phyloP scores from a whole-genome alignment of 148 eudicot species.

The Gaultheria prostrata region DNA sequence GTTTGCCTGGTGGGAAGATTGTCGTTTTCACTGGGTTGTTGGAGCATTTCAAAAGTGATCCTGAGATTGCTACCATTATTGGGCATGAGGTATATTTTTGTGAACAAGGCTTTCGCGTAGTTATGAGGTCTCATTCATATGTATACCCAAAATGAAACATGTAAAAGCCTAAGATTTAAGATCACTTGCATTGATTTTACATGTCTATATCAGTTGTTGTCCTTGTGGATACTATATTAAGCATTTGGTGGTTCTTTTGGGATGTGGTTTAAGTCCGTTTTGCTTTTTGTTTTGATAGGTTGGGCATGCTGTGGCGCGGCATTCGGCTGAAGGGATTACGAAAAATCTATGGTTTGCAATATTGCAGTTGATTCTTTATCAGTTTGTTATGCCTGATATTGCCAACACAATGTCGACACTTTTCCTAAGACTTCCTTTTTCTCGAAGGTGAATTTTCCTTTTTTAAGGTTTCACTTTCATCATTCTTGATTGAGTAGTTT shows the following conservation, averaged over 20 bases:
- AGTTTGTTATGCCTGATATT: conserved; percentile 72
- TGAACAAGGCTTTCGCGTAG: background rate
- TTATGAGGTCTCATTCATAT: background rate
- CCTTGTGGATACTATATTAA: background rate
- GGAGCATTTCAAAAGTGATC: conserved; percentile 59
- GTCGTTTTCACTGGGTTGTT: conserved; percentile 89
- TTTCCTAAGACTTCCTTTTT: conserved; percentile 72
- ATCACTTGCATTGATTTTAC: background rate
- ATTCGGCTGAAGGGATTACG: conserved; percentile 71
- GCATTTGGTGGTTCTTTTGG: background rate
- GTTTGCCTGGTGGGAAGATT: conserved; percentile 95
- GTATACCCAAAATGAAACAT: background rate
- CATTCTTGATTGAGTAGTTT: background rate
- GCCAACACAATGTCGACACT: conserved; percentile 70
- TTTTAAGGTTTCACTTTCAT: background rate
- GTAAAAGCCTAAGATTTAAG: background rate
- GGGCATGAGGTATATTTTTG: conserved; percentile 78
- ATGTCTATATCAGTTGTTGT: background rate
- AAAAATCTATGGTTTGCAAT: conserved; percentile 73
- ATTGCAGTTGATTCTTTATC: conserved; percentile 66
- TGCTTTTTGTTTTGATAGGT: conserved; percentile 42
- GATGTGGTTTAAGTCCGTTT: conserved; percentile 13
- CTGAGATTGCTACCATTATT: conserved; percentile 81
- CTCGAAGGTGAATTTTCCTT: conserved; percentile 50
- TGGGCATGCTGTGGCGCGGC: conserved; percentile 91